Conservation (phyloP, 192 early-diverging fungal species). For the Umbelopsis isabellina region DNA sequence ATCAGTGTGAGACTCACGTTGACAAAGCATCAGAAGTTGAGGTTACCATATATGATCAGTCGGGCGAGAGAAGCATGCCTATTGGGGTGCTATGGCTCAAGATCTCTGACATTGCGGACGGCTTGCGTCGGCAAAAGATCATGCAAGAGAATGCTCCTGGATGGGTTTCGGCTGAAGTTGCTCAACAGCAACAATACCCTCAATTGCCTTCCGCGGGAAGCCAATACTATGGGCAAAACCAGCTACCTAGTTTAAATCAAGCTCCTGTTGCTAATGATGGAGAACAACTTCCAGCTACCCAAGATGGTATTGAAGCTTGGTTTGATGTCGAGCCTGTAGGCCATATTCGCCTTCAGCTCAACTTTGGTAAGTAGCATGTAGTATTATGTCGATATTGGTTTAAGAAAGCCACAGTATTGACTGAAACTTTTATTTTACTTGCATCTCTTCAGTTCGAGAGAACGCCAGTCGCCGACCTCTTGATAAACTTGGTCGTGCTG, state of each 20-base stretch:
- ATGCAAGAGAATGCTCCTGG: slow-evolving; percentile 57
- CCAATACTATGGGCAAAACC: slow-evolving; percentile 13
- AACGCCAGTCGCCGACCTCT: slow-evolving; percentile 47
- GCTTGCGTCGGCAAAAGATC: slow-evolving; percentile 71
- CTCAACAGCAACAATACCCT: slow-evolving; percentile 21
- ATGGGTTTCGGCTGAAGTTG: slow-evolving; percentile 51
- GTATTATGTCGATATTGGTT: background rate
- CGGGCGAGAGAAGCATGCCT: slow-evolving; percentile 48
- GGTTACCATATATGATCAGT: slow-evolving; percentile 82
- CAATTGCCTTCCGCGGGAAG: slow-evolving; percentile 1
- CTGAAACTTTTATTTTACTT: slow-evolving; percentile 10
- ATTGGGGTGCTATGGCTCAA: slow-evolving; percentile 93
- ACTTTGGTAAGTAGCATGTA: slow-evolving; percentile 67
- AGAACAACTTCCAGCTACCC: background rate
- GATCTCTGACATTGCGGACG: slow-evolving; percentile 89
- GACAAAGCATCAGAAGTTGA: slow-evolving; percentile 93
- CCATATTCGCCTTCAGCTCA: slow-evolving; percentile 80
- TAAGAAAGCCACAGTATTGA: background rate
- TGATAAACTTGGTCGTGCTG: slow-evolving; percentile 69
- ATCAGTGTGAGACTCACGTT: slow-evolving; percentile 85
- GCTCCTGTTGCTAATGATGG: background rate
- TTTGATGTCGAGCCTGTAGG: slow-evolving; percentile 94
- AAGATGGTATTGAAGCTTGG: slow-evolving; percentile 69
- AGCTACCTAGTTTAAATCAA: background rate
- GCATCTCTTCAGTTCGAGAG: slow-evolving; percentile 30